phyloP scores from a whole-genome alignment of 2,329 filamentous ascomycete species.

The Cladorrhinum sp. region DNA sequence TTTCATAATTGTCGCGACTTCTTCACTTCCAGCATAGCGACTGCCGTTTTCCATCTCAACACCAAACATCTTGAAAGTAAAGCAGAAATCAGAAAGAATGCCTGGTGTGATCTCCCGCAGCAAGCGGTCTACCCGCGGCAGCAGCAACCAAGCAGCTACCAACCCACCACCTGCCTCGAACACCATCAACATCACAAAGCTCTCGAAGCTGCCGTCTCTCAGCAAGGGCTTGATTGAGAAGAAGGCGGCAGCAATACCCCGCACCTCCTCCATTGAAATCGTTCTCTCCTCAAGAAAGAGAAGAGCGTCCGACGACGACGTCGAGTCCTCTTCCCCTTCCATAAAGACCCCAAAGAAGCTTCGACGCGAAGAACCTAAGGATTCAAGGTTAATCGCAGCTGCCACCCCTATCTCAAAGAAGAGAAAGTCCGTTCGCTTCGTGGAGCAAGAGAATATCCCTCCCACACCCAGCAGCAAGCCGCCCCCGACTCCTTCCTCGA shows the following conservation, averaged over 20 bases:
- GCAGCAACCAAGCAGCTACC: slow-evolving; percentile 21
- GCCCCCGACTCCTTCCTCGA: slow-evolving; percentile 28
- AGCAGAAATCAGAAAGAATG: slow-evolving; percentile 24
- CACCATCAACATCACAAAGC: slow-evolving; percentile 46
- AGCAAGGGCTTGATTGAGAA: slow-evolving; percentile 27
- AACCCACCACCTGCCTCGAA: slow-evolving; percentile 20
- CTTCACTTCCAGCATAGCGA: background rate
- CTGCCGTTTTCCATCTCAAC: slow-evolving; percentile 7
- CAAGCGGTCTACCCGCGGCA: slow-evolving; percentile 25
- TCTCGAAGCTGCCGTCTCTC: slow-evolving; percentile 42
- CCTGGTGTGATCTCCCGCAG: slow-evolving; percentile 26
- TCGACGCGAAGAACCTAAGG: slow-evolving; percentile 13
- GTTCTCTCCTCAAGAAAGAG: slow-evolving; percentile 36
- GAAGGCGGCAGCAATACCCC: slow-evolving; percentile 29
- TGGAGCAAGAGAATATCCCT: slow-evolving; percentile 14
- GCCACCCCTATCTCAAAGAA: slow-evolving; percentile 30
- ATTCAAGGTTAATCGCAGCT: slow-evolving; percentile 18
- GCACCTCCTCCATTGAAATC: slow-evolving; percentile 29
- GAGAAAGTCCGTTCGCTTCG: slow-evolving; percentile 26
- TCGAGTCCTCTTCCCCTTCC: slow-evolving; percentile 7
- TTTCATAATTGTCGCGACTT: background rate
- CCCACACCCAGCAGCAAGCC: slow-evolving; percentile 11
- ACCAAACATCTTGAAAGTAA: background rate
- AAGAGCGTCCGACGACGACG: slow-evolving; percentile 37
- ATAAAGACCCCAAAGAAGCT: slow-evolving; percentile 21